Conservation (phyloP, 352 stramenopile species). For the Phytopythium kandeliae region DNA sequence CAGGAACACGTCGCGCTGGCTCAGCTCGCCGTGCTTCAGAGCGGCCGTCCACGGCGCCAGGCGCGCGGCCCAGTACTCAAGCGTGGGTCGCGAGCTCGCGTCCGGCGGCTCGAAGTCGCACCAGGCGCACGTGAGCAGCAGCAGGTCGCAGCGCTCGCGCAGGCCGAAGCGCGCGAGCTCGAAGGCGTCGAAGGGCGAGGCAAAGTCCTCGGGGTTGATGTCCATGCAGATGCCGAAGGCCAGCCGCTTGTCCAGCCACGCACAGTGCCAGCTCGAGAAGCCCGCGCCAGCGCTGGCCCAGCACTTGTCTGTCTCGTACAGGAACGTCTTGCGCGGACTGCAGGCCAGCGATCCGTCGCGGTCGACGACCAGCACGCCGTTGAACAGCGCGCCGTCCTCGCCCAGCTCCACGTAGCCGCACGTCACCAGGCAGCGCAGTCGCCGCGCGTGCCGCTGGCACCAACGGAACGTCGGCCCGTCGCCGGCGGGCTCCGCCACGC, state of each 20-base stretch:
- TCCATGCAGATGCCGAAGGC: too few relatives aligned
- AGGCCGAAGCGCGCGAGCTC: conserved; percentile 65
- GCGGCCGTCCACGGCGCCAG: conserved; percentile 50
- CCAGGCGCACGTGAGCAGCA: conserved; percentile 83
- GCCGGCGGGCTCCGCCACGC: conserved; percentile 54
- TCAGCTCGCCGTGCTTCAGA: conserved; percentile 24
- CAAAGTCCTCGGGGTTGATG: conserved; percentile 57
- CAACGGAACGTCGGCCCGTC: conserved; percentile 55
- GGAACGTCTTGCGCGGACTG: conserved; percentile 76
- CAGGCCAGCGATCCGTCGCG: conserved; percentile 56
- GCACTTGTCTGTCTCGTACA: conserved; percentile 82
- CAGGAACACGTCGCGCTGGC: conserved; percentile 59
- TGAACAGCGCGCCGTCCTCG: conserved; percentile 40
- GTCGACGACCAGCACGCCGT: conserved; percentile 79
- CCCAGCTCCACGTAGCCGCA: conserved; percentile 65
- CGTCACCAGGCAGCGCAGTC: conserved; percentile 56
- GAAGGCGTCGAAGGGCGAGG: conserved; percentile 51
- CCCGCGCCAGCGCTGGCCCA: conserved; percentile 62
- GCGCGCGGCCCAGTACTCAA: conserved; percentile 73
- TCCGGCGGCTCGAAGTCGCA: conserved; percentile 66
- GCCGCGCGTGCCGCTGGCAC: conserved; percentile 58
- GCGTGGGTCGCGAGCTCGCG: conserved; percentile 31
- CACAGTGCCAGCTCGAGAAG: conserved; percentile 67
- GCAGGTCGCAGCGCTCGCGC: conserved; percentile 47
- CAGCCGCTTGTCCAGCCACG: conserved; percentile 59